Evolutionary conservation across 2,329 filamentous ascomycete genomes (phyloP).

Genomic region (Botryotinia convoluta): DNA sequence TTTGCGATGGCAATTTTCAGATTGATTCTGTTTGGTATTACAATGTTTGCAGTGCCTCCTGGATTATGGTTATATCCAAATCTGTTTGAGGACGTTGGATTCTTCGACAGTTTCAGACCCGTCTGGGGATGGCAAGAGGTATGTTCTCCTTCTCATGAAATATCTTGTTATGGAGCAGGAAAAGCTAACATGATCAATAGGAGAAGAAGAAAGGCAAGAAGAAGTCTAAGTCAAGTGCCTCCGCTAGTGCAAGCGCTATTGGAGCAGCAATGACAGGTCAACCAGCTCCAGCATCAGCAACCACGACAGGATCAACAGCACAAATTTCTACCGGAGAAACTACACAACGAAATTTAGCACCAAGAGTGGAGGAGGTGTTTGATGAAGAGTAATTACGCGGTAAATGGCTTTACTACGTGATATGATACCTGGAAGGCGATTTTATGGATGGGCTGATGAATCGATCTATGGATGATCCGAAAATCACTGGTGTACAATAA

Average conservation of each 20-base stretch:
- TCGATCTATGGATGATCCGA: not conserved
- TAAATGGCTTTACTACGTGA: not conserved
- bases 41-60: conserved; percentile 78
- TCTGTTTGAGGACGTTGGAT: conserved; percentile 96
- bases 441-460: not conserved
- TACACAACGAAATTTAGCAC: conserved; percentile 42
- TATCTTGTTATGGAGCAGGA: not conserved
- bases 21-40: conserved; percentile 83
- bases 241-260: conserved; percentile 33
- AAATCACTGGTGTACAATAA: not conserved
- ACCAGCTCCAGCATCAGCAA: conserved; percentile 37
- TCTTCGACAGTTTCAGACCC: conserved; percentile 94
- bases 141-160: conserved; percentile 36
- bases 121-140: conserved; percentile 99
- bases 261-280: conserved; percentile 39
- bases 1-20: conserved; percentile 98
- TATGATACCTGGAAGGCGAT: not conserved
- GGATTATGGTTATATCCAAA: conserved; percentile 99
- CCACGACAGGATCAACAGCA: conserved; percentile 40
- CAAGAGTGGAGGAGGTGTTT: conserved; percentile 46
- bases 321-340: conserved; percentile 38
- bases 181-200: conserved; percentile 23
- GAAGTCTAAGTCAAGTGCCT: conserved; percentile 37
- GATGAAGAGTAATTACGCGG: conserved; percentile 34
- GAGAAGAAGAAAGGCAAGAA: conserved; percentile 42